Conservation (phyloP, 2,329 filamentous ascomycete genomes). For the Leptographium wingfieldii region DNA sequence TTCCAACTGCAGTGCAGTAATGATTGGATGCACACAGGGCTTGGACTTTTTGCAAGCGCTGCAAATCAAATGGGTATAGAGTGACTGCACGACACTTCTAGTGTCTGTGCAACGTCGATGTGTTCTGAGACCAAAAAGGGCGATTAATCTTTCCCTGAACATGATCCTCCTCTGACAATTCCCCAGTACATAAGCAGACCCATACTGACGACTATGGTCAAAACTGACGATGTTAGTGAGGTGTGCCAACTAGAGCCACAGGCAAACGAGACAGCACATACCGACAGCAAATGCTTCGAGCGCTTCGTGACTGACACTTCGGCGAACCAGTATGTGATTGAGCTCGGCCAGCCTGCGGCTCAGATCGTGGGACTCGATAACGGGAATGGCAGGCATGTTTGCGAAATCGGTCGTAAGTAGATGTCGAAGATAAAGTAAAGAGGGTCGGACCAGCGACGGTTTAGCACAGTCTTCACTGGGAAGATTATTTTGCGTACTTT, state of each 20-base stretch:
- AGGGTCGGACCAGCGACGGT: neutral
- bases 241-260: neutral
- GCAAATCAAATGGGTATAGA: slow-evolving; percentile 1
- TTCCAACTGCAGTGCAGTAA: too few relatives aligned
- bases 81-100: neutral
- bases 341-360: neutral
- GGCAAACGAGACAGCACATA: neutral
- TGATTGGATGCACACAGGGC: too few relatives aligned
- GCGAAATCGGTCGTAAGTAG: neutral
- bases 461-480: neutral
- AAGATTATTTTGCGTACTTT: neutral
- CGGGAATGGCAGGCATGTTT: slow-evolving; percentile 2
- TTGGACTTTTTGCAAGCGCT: neutral
- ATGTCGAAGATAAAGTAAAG: neutral
- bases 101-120: neutral
- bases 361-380: neutral
- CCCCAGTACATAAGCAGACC: slow-evolving; percentile 5
- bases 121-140: neutral
- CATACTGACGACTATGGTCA: slow-evolving; percentile 7
- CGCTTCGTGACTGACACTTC: slow-evolving; percentile 4
- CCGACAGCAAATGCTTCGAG: slow-evolving; percentile 1
- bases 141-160: neutral
- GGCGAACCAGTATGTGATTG: neutral
- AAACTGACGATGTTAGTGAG: neutral
- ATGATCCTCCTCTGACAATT: slow-evolving; percentile 2